Evolutionary conservation across 2,329 filamentous ascomycete genomes (phyloP).

Genomic region (Xylaria sp.): DNA sequence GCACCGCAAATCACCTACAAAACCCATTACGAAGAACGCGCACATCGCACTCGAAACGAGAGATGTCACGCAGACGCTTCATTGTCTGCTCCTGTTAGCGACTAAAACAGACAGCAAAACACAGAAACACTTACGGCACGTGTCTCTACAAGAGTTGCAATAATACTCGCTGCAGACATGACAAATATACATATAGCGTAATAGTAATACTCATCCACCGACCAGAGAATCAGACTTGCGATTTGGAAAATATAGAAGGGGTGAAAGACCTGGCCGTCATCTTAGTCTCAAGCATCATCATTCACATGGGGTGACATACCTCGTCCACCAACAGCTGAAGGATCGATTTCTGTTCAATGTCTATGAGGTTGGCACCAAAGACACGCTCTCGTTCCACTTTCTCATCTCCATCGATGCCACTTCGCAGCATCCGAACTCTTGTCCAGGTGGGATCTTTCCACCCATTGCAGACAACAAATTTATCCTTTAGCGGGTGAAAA

Average conservation of each 20-base stretch:
- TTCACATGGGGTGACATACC: constrained; percentile 56
- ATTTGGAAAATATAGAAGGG: constrained; percentile 99
- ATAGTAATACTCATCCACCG: constrained; percentile 96
- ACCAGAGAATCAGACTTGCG: constrained; percentile 94
- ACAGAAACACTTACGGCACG: constrained; percentile 69
- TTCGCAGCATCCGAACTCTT: constrained; percentile 77
- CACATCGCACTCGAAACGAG: constrained; percentile 93
- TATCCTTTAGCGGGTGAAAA: constrained; percentile 89
- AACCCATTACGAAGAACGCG: constrained; percentile 94
- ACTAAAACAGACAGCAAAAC: background rate
- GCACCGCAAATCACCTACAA: constrained; percentile 65
- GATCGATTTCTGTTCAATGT: constrained; percentile 90
- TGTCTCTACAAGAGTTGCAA: constrained; percentile 89
- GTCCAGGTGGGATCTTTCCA: constrained; percentile 97
- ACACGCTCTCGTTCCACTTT: constrained; percentile 84
- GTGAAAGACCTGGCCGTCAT: constrained; percentile 77
- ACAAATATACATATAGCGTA: constrained; percentile 95
- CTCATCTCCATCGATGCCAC: constrained; percentile 88
- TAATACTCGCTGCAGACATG: constrained; percentile 93
- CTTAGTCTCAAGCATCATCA: constrained; percentile 5
- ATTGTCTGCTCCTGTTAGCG: constrained; percentile 71
- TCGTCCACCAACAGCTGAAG: constrained; percentile 89
- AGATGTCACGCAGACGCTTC: constrained; percentile 89
- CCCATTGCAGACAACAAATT: constrained; percentile 84
- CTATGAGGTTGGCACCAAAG: constrained; percentile 90